phyloP scores from a whole-genome alignment of 192 early-diverging fungal genomes.

The Jimgerdemannia lactiflua region DNA sequence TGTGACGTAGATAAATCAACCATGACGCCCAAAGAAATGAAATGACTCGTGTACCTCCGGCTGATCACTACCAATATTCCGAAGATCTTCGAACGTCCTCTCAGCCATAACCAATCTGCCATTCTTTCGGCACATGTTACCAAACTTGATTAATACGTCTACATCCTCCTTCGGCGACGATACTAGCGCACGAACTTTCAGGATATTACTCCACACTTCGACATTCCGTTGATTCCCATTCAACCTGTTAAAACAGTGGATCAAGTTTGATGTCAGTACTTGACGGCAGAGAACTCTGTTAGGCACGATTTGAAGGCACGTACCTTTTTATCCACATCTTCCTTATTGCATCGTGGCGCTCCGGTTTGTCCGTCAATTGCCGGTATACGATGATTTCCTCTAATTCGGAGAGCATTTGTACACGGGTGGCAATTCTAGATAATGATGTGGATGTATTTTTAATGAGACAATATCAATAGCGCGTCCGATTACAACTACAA shows the following conservation, averaged over 20 bases:
- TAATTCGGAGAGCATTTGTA: constrained; percentile 97
- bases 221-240: constrained; percentile 90
- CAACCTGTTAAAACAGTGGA: constrained; percentile 45
- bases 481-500: constrained; percentile 19
- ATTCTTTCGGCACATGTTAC: constrained; percentile 90
- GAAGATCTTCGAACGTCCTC: constrained; percentile 71
- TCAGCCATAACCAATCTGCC: constrained; percentile 77
- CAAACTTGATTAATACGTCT: constrained; percentile 96
- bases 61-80: constrained; percentile 48
- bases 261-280: neutral
- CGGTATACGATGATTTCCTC: constrained; percentile 97
- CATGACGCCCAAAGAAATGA: too few species aligned
- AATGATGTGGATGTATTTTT: constrained; percentile 57
- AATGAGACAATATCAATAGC: constrained; percentile 13
- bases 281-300: too few species aligned
- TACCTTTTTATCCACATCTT: constrained; percentile 75
- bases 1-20: too few species aligned
- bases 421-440: constrained; percentile 34
- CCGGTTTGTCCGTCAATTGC: constrained; percentile 72
- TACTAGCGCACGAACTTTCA: constrained; percentile 86
- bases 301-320: neutral
- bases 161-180: constrained; percentile 88
- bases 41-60: too few species aligned
- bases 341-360: constrained; percentile 71
- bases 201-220: constrained; percentile 91